These are phyloP conservation scores for Tuctoria greenei DNA, from an alignment of 176 grass and related monocot genomes.

Conservation along the genomic window DNA sequence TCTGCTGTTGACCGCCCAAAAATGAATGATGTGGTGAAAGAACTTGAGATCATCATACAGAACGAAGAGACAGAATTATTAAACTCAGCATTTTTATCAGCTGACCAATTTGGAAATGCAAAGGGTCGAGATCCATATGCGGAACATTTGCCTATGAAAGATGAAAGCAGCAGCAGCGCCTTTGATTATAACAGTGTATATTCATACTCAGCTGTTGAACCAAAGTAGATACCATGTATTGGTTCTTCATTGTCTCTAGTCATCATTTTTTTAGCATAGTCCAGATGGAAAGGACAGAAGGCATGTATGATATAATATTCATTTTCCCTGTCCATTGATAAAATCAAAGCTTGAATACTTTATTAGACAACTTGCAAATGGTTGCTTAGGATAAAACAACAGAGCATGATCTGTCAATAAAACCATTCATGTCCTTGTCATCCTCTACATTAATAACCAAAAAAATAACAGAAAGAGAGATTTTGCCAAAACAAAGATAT, in stretches of 20 bases:
- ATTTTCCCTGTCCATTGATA: conserved; percentile 16
- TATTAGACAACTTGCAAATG: conserved; percentile 7
- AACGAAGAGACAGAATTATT: conserved; percentile 42
- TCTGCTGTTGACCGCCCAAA: conserved; percentile 51
- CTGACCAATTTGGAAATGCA: conserved; percentile 35
- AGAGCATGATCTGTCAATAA: conserved; percentile 6
- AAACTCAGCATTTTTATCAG: conserved; percentile 42
- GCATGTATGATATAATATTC: conserved; percentile 22
- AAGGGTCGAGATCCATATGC: conserved; percentile 36
- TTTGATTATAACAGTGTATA: conserved; percentile 57
- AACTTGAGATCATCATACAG: conserved; percentile 62
- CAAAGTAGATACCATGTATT: conserved; percentile 44
- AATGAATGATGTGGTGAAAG: conserved; percentile 68
- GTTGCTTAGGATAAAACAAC: conserved; percentile 23
- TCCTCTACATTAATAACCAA: not conserved
- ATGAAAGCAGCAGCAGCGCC: conserved; percentile 40
- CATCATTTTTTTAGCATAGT: conserved; percentile 21
- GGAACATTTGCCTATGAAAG: conserved; percentile 40
- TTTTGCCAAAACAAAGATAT: not conserved
- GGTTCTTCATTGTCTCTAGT: not conserved
- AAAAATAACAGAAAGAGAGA: not conserved
- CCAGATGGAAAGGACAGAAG: conserved; percentile 9
- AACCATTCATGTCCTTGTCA: not conserved
- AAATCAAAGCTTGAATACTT: conserved; percentile 16
- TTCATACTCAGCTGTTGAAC: conserved; percentile 50